These are phyloP conservation scores for Metschnikowia sp. DNA, from an alignment of 805 yeast species.

Conservation along the genomic window DNA sequence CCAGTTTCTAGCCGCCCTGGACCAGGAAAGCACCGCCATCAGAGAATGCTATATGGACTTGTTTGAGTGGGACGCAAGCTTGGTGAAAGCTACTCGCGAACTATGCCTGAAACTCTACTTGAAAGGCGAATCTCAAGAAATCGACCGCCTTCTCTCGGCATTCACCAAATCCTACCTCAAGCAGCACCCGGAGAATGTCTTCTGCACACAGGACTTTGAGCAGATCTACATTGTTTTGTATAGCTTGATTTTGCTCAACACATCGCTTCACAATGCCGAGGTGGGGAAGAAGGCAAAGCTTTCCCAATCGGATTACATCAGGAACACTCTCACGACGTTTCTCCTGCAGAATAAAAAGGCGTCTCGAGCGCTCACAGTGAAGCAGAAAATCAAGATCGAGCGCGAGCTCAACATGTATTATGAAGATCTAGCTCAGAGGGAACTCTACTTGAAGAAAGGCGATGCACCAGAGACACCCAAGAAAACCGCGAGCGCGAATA, in stretches of 20 bases:
- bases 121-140: slow-evolving; percentile 79
- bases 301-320: slow-evolving; percentile 39
- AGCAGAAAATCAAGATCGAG: slow-evolving; percentile 42
- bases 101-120: slow-evolving; percentile 67
- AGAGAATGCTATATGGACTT: slow-evolving; percentile 45
- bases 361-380: slow-evolving; percentile 28
- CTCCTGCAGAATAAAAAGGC: slow-evolving; percentile 33
- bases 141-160: slow-evolving; percentile 68
- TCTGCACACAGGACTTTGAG: slow-evolving; percentile 48
- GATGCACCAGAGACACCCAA: slow-evolving; percentile 10
- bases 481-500: slow-evolving; percentile 11
- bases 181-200: slow-evolving; percentile 47
- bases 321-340: slow-evolving; percentile 41
- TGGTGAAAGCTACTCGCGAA: slow-evolving; percentile 54
- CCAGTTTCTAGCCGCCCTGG: slow-evolving; percentile 44
- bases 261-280: slow-evolving; percentile 64
- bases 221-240: slow-evolving; percentile 68
- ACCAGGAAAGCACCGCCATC: slow-evolving; percentile 40
- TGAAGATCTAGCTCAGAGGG: slow-evolving; percentile 38
- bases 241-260: slow-evolving; percentile 67
- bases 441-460: slow-evolving; percentile 37
- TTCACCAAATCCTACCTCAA: slow-evolving; percentile 63
- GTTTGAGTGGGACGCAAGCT: slow-evolving; percentile 46
- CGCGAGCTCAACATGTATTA: slow-evolving; percentile 44
- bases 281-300: slow-evolving; percentile 36